Evolutionary conservation across 305 asterid genomes (phyloP).

Genomic region (Salvia sclarea): DNA sequence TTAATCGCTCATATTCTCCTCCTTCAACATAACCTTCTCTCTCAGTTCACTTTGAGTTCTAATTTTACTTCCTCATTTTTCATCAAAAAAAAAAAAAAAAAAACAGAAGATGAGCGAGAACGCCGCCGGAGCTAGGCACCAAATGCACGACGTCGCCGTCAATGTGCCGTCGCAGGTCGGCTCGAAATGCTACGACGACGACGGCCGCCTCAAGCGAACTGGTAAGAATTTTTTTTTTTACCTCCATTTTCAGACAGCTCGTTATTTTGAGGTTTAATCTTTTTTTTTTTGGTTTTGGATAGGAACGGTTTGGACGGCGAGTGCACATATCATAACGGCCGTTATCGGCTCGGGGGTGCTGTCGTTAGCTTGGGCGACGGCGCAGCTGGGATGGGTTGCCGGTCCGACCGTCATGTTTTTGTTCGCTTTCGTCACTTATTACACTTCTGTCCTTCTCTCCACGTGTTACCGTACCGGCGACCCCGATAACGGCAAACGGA

Average conservation of each 20-base stretch:
- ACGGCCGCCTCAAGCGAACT: constrained; percentile 77
- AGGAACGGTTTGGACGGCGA: constrained; percentile 83
- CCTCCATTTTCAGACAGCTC: not conserved
- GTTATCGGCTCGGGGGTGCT: constrained; percentile 94
- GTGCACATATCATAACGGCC: constrained; percentile 90
- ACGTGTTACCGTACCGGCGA: constrained; percentile 80
- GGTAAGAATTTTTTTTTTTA: constrained; percentile 42
- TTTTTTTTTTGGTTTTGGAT: not conserved
- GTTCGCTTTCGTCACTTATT: constrained; percentile 87
- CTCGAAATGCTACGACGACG: constrained; percentile 76
- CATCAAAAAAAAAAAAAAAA: too few relatives aligned
- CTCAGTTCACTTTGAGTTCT: too few relatives aligned
- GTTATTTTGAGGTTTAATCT: not conserved
- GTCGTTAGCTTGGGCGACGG: constrained; percentile 92
- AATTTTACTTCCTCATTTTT: too few relatives aligned
- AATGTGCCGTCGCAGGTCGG: constrained; percentile 49
- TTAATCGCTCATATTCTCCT: too few relatives aligned
- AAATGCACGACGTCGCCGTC: constrained; percentile 52
- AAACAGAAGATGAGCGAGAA: too few relatives aligned
- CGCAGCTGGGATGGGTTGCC: constrained; percentile 93
- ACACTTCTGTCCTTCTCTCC: constrained; percentile 82
- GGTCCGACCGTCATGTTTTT: constrained; percentile 76
- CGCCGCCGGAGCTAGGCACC: too few relatives aligned
- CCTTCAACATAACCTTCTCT: too few relatives aligned
- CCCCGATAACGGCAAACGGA: constrained; percentile 69